These are phyloP conservation scores for Ulvella scutata DNA, from an alignment of 139 green algal genomes.

Conservation along the genomic window DNA sequence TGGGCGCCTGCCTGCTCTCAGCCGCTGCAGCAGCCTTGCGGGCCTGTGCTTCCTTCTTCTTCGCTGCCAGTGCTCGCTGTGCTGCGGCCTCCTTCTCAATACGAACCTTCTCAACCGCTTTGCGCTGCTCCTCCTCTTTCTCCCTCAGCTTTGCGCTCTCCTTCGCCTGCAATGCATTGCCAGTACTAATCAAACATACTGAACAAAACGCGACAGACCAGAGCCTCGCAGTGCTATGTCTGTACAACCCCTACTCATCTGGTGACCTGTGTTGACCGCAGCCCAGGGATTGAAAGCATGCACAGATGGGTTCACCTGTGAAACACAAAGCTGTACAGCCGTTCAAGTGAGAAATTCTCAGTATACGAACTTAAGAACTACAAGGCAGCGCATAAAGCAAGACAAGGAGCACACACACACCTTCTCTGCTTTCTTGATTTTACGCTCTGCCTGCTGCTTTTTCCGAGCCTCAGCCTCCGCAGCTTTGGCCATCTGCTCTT, in stretches of 20 bases:
- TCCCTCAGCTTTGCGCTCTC: neutral
- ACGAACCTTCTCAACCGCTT: neutral
- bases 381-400: too few relatives aligned
- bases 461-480: neutral
- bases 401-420: too few relatives aligned
- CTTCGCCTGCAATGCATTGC: neutral
- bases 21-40: neutral
- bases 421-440: neutral
- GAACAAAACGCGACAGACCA: too few relatives aligned
- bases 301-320: too few relatives aligned
- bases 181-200: too few relatives aligned
- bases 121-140: neutral
- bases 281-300: too few relatives aligned
- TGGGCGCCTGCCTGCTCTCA: neutral
- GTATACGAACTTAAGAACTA: too few relatives aligned
- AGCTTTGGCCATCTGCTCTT: neutral
- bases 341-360: too few relatives aligned
- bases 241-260: too few relatives aligned
- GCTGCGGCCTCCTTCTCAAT: neutral
- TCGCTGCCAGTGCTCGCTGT: neutral
- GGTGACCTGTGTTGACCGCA: too few relatives aligned
- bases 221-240: too few relatives aligned
- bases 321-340: too few relatives aligned
- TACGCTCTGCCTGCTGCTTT: neutral
- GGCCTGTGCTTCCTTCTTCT: neutral